Evolutionary conservation across 257 asterid species (phyloP).

Genomic region (Petunia axillaris): DNA sequence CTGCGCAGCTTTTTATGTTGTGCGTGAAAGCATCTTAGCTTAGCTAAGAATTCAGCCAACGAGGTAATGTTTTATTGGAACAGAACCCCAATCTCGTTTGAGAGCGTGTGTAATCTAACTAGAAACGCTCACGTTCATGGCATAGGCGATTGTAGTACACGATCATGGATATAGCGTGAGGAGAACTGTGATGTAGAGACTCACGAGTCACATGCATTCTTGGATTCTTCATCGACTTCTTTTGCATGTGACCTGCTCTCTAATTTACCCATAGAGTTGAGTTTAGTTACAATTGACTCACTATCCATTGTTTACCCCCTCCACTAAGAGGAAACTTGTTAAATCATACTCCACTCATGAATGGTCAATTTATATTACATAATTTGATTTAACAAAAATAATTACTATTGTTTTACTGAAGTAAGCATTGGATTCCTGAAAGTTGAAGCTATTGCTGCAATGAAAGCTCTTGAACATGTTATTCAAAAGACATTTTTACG

Average conservation of each 20-base stretch:
- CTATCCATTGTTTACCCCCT: too few relatives aligned
- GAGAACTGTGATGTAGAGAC: neutral
- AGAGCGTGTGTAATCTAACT: neutral
- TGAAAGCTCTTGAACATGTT: too few relatives aligned
- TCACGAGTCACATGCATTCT: constrained; percentile 33
- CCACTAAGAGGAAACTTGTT: too few relatives aligned
- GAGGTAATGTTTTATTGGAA: neutral
- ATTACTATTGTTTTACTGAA: too few relatives aligned
- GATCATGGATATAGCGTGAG: constrained; percentile 16
- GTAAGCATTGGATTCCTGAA: too few relatives aligned
- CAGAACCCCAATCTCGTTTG: constrained; percentile 10
- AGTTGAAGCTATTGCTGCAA: too few relatives aligned
- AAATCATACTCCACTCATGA: too few relatives aligned
- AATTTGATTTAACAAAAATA: too few relatives aligned
- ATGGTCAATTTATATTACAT: too few relatives aligned
- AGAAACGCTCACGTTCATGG: neutral
- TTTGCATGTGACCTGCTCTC: neutral
- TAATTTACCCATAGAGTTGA: neutral
- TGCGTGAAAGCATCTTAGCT: constrained; percentile 8
- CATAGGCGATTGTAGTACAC: neutral
- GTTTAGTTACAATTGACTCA: neutral
- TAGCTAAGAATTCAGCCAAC: neutral
- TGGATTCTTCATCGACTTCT: constrained; percentile 14
- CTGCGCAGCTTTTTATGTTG: constrained; percentile 32
- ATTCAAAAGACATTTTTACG: too few relatives aligned